Evolutionary conservation across 176 grass and related monocot genomes (phyloP).

Genomic region (Canna indica): DNA sequence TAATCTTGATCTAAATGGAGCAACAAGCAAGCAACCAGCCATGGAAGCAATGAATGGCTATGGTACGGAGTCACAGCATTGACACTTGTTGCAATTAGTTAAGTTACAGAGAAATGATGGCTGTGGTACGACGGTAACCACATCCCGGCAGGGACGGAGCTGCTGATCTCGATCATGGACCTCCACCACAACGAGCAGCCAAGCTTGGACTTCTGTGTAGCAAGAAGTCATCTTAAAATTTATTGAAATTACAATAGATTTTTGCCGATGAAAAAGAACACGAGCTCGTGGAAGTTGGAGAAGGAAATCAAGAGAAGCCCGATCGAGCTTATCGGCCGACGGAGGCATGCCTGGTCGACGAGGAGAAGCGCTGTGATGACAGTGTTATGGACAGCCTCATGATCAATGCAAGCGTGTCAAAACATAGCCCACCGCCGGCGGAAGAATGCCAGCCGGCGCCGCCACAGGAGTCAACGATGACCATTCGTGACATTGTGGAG

Average conservation of each 20-base stretch:
- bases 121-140: no score
- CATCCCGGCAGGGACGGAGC: no score
- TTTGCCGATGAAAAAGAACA: conserved; percentile 92
- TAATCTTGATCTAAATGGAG: no score
- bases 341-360: conserved; percentile 18
- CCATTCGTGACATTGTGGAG: conserved; percentile 69
- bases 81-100: no score
- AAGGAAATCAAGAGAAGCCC: conserved; percentile 89
- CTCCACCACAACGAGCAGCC: no score
- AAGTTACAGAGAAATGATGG: no score
- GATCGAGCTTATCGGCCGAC: conserved; percentile 48
- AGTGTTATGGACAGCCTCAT: conserved; percentile 76
- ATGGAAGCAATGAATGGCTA: no score
- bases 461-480: conserved; percentile 36
- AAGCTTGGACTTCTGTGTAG: no score
- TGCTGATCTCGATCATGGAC: no score
- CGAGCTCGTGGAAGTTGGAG: conserved; percentile 90
- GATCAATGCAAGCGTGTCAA: conserved; percentile 46
- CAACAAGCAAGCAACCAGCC: no score
- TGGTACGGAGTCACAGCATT: no score
- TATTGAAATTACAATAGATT: conserved; percentile 30
- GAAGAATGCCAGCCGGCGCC: conserved; percentile 8
- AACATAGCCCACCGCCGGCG: neutral
- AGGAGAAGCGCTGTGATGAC: conserved; percentile 28
- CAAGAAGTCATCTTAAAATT: neutral